Evolutionary conservation across 352 stramenopile genomes (phyloP), one percentile per base, ranked within the genome.

Genomic region (Phytophthora crassamura): DNA sequence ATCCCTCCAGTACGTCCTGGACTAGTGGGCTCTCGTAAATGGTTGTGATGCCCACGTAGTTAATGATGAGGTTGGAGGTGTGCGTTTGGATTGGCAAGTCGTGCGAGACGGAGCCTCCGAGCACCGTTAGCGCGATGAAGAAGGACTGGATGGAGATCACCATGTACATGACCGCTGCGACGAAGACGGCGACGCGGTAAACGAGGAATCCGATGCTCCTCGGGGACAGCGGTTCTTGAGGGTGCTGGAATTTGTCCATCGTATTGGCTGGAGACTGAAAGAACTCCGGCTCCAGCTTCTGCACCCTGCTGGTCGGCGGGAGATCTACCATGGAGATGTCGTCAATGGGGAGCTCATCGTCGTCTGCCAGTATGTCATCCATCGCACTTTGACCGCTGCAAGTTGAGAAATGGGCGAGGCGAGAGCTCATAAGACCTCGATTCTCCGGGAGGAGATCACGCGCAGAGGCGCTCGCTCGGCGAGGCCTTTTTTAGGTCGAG

Each of bases 21-120:
- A 88, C 48, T 5, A 86, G 64, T 6, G 61, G 61, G 2, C 78
- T 86, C 12, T 65, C 34, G 9, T 52, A 51, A 2, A 88, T 66
- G 4, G 58, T 75, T 9, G 20, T 40, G 7, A 20, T 58, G 0
- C 77, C 77, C 11, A 54, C 39, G 25, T 77, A 82, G 11, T 56
- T 46, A 6, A 47, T 46, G 11, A 85, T 82, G 1, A 85, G 56
- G 0, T 50, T 49, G 1, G 68, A 59, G 5, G 15, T 14, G 47
- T 66, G 53, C 2, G 15, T 50, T 41, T 69, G 38, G 25, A 66
- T 36, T 5, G 52, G 59, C n/a, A 74, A 22, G 18, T 74, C 59
- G 16, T 69, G 51, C 22, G 51, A 65, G 10, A 64, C 59, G 8
- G 7, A n/a, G 28, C 60, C 57, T 5, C 38, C 51, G 8, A 77